phyloP scores from a whole-genome alignment of 495 filamentous ascomycete genomes.

The Monascus purpureus region DNA sequence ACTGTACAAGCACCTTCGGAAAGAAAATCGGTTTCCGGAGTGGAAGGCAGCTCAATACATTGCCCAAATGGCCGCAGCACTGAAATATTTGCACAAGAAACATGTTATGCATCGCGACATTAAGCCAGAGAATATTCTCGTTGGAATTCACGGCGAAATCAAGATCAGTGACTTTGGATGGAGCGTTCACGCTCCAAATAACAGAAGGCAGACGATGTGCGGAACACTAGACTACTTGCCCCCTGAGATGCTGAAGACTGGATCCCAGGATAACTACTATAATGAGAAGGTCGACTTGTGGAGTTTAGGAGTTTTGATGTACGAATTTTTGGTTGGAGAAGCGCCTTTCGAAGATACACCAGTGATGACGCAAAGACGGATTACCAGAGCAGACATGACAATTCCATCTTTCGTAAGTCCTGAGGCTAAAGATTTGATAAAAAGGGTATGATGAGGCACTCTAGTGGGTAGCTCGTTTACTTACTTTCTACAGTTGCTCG shows the following conservation, averaged over 20 bases:
- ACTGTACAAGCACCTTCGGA: conserved; percentile 89
- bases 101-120: conserved; percentile 98
- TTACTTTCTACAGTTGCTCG: conserved; percentile 51
- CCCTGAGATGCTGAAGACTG: conserved; percentile 88
- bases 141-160: conserved; percentile 95
- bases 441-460: conserved; percentile 45
- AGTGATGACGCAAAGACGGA: conserved; percentile 86
- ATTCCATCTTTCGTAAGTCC: conserved; percentile 80
- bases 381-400: conserved; percentile 80
- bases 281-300: conserved; percentile 93
- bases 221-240: conserved; percentile 95
- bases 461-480: conserved; percentile 1
- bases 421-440: conserved; percentile 86
- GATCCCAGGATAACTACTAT: conserved; percentile 70
- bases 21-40: conserved; percentile 80
- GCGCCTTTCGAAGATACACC: conserved; percentile 94
- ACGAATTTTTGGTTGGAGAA: conserved; percentile 92
- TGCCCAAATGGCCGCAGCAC: conserved; percentile 93
- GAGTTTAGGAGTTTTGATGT: conserved; percentile 88
- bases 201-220: conserved; percentile 87
- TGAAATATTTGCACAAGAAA: conserved; percentile 89
- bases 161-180: conserved; percentile 98
- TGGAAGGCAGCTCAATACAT: conserved; percentile 95
- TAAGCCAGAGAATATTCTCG: conserved; percentile 96
- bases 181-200: conserved; percentile 96